These are phyloP conservation scores for Xylariales sp. DNA, from an alignment of 2,329 filamentous ascomycete genomes.

Conservation along the genomic window DNA sequence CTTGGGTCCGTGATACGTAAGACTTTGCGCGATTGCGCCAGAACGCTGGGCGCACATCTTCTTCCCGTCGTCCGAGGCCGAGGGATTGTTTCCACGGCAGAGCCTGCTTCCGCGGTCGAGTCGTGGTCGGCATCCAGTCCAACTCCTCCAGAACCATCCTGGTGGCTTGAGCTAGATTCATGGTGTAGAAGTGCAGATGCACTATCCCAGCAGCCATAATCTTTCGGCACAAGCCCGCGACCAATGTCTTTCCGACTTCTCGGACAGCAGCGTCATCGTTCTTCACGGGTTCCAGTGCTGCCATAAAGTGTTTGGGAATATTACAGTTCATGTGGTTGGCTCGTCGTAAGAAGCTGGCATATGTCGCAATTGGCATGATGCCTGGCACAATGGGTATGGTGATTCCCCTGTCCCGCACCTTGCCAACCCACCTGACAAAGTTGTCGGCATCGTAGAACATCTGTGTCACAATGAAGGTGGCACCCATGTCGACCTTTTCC, in stretches of 20 bases:
- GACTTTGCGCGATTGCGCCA: conserved; percentile 97
- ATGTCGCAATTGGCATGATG: conserved; percentile 94
- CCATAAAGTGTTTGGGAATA: conserved; percentile 76
- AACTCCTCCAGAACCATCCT: conserved; percentile 92
- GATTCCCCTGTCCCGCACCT: conserved; percentile 81
- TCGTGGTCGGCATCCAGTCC: conserved; percentile 69
- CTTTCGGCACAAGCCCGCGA: conserved; percentile 85
- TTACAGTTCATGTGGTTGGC: conserved; percentile 87
- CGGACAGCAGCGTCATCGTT: conserved; percentile 92
- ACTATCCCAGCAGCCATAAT: conserved; percentile 77
- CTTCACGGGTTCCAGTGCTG: conserved; percentile 84
- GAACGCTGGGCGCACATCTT: conserved; percentile 97
- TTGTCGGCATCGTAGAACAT: conserved; percentile 99
- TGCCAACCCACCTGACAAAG: conserved; percentile 85
- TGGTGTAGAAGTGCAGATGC: conserved; percentile 97
- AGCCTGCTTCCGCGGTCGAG: conserved; percentile 79
- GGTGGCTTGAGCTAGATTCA: conserved; percentile 95
- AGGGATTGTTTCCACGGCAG: conserved; percentile 96
- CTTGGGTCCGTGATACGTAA: conserved; percentile 90
- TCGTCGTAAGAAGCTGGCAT: conserved; percentile 84
- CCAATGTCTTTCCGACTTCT: conserved; percentile 79
- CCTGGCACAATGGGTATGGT: conserved; percentile 78
- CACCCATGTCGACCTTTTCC: conserved; percentile 93
- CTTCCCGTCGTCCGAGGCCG: conserved; percentile 78
- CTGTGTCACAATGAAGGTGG: conserved; percentile 91